Conservation (phyloP, 768 basidiomycete genomes). For the Kwoniella sp. region DNA sequence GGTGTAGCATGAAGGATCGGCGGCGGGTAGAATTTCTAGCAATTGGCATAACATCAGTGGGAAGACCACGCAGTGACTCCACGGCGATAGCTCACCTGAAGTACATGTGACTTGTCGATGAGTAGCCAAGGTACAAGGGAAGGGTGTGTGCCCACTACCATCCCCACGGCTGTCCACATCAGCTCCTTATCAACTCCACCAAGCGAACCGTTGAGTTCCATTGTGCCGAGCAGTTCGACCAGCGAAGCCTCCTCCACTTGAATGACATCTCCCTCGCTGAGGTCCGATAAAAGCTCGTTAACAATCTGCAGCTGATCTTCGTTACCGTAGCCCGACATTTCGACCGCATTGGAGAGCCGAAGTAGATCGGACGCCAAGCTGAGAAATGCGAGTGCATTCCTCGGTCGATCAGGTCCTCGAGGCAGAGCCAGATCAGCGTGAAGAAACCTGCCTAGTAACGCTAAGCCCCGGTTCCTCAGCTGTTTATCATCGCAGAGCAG, state of each 20-base stretch:
- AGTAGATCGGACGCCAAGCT: conserved; percentile 27
- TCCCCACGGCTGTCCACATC: conserved; percentile 38
- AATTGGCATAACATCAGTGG: background rate
- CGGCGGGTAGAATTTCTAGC: conserved; percentile 37
- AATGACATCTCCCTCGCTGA: conserved; percentile 34
- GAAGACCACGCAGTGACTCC: background rate
- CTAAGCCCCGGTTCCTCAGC: conserved; percentile 38
- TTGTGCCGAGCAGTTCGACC: conserved; percentile 8
- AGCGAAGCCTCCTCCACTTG: conserved; percentile 23
- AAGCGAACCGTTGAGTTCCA: conserved; percentile 14
- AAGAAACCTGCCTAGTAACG: conserved; percentile 32
- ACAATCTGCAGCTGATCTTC: conserved; percentile 32
- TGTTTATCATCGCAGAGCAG: conserved; percentile 34
- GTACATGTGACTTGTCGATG: conserved; percentile 8
- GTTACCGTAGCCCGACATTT: conserved; percentile 25
- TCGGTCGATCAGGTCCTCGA: conserved; percentile 23
- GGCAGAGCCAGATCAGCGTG: conserved; percentile 36
- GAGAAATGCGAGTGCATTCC: conserved; percentile 28
- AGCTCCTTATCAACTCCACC: conserved; percentile 41
- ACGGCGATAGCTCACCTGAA: conserved; percentile 25
- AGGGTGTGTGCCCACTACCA: conserved; percentile 9
- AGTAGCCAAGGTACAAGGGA: conserved; percentile 35
- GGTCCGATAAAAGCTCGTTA: conserved; percentile 29
- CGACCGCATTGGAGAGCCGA: conserved; percentile 31
- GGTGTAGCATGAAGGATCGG: conserved; percentile 45